phyloP scores from a whole-genome alignment of 2,329 filamentous ascomycete genomes.

The Acrocalymma vagum region DNA sequence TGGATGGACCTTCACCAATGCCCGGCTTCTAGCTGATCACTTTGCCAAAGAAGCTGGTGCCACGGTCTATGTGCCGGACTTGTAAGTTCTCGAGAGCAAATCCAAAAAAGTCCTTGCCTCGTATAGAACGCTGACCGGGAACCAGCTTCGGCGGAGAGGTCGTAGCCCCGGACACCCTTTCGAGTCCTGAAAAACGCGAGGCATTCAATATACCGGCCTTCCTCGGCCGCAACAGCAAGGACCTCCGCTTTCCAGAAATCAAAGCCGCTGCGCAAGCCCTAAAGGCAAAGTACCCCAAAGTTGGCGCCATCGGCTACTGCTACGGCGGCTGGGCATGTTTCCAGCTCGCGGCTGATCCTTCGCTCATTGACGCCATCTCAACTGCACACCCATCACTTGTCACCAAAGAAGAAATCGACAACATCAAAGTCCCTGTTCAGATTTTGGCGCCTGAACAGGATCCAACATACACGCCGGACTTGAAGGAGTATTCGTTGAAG shows the following conservation, averaged over 20 bases:
- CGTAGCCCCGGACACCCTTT: conserved; percentile 31
- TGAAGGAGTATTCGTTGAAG: conserved; percentile 39
- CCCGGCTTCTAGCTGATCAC: conserved; percentile 56
- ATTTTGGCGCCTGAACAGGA: conserved; percentile 40
- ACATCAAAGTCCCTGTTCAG: conserved; percentile 41
- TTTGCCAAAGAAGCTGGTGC: conserved; percentile 57
- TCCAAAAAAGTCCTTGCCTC: not conserved
- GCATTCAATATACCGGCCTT: conserved; percentile 52
- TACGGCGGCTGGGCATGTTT: conserved; percentile 53
- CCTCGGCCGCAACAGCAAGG: conserved; percentile 46
- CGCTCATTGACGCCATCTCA: conserved; percentile 40
- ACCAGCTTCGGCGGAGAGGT: conserved; percentile 42
- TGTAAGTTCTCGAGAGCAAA: conserved; percentile 33
- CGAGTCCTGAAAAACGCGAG: conserved; percentile 36
- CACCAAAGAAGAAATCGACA: conserved; percentile 38
- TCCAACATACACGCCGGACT: conserved; percentile 32
- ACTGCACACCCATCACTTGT: conserved; percentile 40
- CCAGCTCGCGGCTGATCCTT: conserved; percentile 39
- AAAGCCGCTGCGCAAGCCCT: conserved; percentile 45
- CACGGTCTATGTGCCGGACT: conserved; percentile 56
- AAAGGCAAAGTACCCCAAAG: conserved; percentile 47
- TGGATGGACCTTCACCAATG: conserved; percentile 58
- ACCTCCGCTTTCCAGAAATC: conserved; percentile 49
- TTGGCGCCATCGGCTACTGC: conserved; percentile 59
- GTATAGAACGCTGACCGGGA: not conserved